These are phyloP conservation scores for Verticillium alfalfae DNA, from an alignment of 2,329 filamentous ascomycete genomes.

Conservation along the genomic window DNA sequence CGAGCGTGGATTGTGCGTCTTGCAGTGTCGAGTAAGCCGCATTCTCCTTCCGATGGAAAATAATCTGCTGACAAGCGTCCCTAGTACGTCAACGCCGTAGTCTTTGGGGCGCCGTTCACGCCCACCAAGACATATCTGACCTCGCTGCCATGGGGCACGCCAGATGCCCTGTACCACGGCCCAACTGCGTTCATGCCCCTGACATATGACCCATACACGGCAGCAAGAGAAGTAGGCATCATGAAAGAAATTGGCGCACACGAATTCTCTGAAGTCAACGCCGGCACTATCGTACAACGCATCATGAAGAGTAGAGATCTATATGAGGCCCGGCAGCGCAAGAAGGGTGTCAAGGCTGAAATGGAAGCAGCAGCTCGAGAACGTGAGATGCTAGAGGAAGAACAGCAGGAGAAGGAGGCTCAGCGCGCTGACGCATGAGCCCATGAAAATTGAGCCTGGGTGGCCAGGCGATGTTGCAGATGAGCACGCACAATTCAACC, in stretches of 20 bases:
- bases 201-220: slow-evolving; percentile 75
- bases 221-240: slow-evolving; percentile 75
- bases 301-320: slow-evolving; percentile 82
- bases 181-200: slow-evolving; percentile 84
- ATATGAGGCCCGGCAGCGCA: slow-evolving; percentile 87
- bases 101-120: slow-evolving; percentile 87
- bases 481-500: background rate
- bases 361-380: slow-evolving; percentile 62
- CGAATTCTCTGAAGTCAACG: slow-evolving; percentile 81
- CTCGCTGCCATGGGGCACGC: slow-evolving; percentile 66
- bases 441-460: background rate
- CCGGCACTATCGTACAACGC: slow-evolving; percentile 82
- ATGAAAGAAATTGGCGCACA: slow-evolving; percentile 75
- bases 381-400: slow-evolving; percentile 57
- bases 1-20: slow-evolving; percentile 88
- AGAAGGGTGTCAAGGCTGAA: slow-evolving; percentile 81
- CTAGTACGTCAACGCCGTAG: slow-evolving; percentile 78
- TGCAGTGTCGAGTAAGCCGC: slow-evolving; percentile 73
- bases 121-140: slow-evolving; percentile 75
- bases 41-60: background rate
- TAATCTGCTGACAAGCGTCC: background rate
- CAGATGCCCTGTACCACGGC: slow-evolving; percentile 89
- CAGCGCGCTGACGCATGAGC: slow-evolving; percentile 16
- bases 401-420: slow-evolving; percentile 45
- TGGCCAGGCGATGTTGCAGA: background rate